Evolutionary conservation across 345 rosid genomes (phyloP).

Genomic region (Eucalyptus leucophloia): DNA sequence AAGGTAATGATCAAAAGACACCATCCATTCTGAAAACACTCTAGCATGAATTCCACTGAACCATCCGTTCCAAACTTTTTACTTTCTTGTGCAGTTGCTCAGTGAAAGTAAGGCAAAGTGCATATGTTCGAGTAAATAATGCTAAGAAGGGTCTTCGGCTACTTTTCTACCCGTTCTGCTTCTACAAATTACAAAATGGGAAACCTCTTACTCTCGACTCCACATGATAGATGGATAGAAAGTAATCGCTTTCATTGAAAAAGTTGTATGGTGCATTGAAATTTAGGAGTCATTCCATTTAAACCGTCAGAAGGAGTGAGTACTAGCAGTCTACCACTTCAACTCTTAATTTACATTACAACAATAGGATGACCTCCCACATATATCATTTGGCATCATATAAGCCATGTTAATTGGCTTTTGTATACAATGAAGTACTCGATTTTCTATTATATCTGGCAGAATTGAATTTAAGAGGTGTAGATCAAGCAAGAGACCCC

Average conservation of each 20-base stretch:
- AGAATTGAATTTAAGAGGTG: not conserved
- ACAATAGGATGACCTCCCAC: not conserved
- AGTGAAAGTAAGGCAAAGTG: slow-evolving; percentile 26
- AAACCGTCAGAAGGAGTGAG: not conserved
- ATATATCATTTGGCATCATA: not conserved
- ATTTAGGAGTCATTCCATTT: not conserved
- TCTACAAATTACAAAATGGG: not conserved
- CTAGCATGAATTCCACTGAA: not conserved
- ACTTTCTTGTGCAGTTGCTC: slow-evolving; percentile 19
- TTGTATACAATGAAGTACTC: not conserved
- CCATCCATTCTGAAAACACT: not conserved
- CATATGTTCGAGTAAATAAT: slow-evolving; percentile 18
- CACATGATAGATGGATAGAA: not conserved
- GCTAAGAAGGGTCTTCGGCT: not conserved
- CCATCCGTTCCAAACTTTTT: not conserved
- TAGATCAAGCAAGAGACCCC: not conserved
- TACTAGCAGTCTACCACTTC: not conserved
- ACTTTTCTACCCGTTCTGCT: not conserved
- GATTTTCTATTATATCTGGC: not conserved
- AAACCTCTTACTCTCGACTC: not conserved
- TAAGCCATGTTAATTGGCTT: not conserved
- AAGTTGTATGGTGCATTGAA: not conserved
- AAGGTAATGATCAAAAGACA: slow-evolving; percentile 17
- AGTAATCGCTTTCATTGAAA: not conserved
- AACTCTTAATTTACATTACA: not conserved